Conservation (phyloP, 164 flowering plant genomes). For the Warburgia ugandensis region DNA sequence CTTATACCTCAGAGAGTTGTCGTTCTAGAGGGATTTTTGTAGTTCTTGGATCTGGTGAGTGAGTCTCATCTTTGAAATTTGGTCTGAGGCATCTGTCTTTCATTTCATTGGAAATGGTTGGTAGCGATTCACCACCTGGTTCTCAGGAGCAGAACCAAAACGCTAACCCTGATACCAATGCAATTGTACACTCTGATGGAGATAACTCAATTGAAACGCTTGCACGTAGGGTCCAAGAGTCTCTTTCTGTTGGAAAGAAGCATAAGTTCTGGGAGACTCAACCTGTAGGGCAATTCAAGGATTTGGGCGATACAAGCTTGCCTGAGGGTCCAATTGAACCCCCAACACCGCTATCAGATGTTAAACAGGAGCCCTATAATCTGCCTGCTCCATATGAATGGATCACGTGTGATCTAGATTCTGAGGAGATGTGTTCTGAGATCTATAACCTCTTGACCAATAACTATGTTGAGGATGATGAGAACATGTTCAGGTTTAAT, state of each 20-base stretch:
- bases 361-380: slow-evolving; percentile 45
- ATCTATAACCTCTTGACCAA: slow-evolving; percentile 33
- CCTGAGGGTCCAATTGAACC: slow-evolving; percentile 45
- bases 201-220: slow-evolving; percentile 16
- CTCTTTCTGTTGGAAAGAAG: slow-evolving; percentile 29
- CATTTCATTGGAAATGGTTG: neutral
- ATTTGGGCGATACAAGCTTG: slow-evolving; percentile 35
- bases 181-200: neutral
- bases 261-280: slow-evolving; percentile 58
- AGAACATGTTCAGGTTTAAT: slow-evolving; percentile 50
- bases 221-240: slow-evolving; percentile 33
- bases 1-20: no score
- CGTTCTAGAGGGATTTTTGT: no score
- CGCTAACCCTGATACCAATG: neutral
- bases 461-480: slow-evolving; percentile 52
- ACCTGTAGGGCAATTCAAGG: slow-evolving; percentile 49
- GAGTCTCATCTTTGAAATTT: neutral
- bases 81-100: no score
- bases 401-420: slow-evolving; percentile 40
- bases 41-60: neutral
- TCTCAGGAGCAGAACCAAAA: neutral
- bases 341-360: slow-evolving; percentile 37
- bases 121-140: neutral
- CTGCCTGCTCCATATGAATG: slow-evolving; percentile 34
- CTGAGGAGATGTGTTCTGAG: slow-evolving; percentile 36